These are phyloP conservation scores for Helicocarpus griseus DNA, from an alignment of 2,329 filamentous ascomycete species.

Conservation along the genomic window DNA sequence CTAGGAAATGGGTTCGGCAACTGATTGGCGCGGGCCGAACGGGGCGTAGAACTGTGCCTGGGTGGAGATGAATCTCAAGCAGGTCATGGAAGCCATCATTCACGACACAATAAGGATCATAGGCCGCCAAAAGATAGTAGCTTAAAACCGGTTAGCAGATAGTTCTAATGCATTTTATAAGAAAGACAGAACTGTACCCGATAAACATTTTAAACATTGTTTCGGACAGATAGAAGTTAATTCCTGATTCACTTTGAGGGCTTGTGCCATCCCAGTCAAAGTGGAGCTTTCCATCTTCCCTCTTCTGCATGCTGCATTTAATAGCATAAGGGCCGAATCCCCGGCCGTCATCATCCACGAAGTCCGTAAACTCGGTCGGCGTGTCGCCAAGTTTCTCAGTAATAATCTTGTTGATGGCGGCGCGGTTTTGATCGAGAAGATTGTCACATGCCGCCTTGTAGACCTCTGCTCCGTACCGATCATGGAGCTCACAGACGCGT, in stretches of 20 bases:
- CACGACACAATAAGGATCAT: conserved; percentile 39
- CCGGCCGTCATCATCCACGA: conserved; percentile 41
- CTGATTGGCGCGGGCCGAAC: conserved; percentile 39
- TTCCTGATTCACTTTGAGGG: conserved; percentile 36
- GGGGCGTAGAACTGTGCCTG: conserved; percentile 37
- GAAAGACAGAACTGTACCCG: conserved; percentile 17
- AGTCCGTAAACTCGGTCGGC: conserved; percentile 38
- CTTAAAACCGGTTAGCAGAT: not conserved
- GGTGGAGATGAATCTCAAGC: conserved; percentile 38
- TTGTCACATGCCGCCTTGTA: conserved; percentile 39
- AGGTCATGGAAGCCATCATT: conserved; percentile 45
- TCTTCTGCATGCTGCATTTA: conserved; percentile 39
- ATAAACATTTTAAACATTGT: conserved; percentile 46
- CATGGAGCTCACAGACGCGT: conserved; percentile 37
- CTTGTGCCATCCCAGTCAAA: conserved; percentile 43
- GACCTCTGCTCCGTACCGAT: conserved; percentile 35
- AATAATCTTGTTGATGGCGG: conserved; percentile 38
- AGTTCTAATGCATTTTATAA: not conserved
- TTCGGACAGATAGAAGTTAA: conserved; percentile 42
- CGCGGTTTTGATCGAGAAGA: conserved; percentile 36
- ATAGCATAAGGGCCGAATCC: conserved; percentile 38
- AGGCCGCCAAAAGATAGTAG: conserved; percentile 40
- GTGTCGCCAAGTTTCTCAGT: conserved; percentile 36
- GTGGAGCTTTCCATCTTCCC: conserved; percentile 29
- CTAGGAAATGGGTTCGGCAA: conserved; percentile 41